A percentile compares a stretch with the other conserved stretches of the same genome.
These are phyloP conservation scores for Zizania palustris DNA, from an alignment of 202 grass and related monocot genomes.

Conservation along the genomic window DNA sequence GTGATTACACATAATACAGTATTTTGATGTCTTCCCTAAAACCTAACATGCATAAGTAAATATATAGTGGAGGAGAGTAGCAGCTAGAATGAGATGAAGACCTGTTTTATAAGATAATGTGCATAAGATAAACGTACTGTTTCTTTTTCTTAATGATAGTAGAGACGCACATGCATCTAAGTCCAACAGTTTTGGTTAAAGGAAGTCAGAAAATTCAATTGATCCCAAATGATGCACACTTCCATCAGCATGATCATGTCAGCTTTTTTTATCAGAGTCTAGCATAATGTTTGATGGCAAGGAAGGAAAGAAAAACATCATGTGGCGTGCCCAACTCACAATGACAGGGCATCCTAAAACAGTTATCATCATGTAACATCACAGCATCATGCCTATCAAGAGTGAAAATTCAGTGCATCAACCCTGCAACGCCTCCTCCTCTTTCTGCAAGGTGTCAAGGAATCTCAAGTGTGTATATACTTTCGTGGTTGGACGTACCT, in stretches of 20 bases:
- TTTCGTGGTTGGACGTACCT: constrained; percentile 45
- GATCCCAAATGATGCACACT: not conserved
- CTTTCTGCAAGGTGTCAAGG: constrained; percentile 40
- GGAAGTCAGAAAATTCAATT: no score
- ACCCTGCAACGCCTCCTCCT: constrained; percentile 1
- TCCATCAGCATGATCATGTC: not conserved
- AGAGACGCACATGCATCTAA: no score
- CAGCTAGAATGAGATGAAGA: no score
- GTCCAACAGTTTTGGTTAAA: no score
- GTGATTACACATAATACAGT: no score
- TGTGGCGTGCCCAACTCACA: not conserved
- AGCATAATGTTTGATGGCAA: not conserved
- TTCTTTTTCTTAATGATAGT: no score
- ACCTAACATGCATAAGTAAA: no score
- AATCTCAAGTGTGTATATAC: constrained; percentile 33
- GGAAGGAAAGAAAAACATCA: not conserved
- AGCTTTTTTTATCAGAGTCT: not conserved
- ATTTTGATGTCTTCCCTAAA: no score
- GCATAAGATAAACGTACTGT: no score
- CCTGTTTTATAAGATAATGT: no score
- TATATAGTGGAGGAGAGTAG: no score
- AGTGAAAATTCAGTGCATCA: constrained; percentile 2
- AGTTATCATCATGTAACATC: not conserved
- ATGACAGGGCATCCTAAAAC: not conserved
- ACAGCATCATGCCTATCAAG: not conserved